These are phyloP conservation scores for Lentinula edodes DNA, from an alignment of 768 basidiomycete genomes.

Conservation along the genomic window DNA sequence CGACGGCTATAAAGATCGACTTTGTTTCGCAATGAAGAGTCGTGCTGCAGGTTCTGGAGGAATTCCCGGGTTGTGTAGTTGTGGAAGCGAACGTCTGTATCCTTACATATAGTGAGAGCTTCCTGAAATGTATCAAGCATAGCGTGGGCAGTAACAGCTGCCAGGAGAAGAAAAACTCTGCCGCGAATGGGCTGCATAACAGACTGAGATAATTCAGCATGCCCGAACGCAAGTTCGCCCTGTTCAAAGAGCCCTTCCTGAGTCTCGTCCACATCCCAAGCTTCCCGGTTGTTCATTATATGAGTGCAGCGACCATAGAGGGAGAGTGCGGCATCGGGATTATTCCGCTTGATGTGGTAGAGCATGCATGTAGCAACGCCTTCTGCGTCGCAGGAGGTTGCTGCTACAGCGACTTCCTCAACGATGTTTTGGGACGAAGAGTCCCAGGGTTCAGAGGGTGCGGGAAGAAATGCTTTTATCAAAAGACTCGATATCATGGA, in stretches of 20 bases:
- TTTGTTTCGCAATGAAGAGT: constrained; percentile 31
- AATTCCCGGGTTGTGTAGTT: constrained; percentile 30
- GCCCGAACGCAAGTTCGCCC: constrained; percentile 20
- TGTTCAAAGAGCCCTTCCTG: constrained; percentile 13
- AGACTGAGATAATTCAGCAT: constrained; percentile 11
- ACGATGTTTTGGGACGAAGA: constrained; percentile 23
- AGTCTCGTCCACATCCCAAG: constrained; percentile 14
- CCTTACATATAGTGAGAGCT: constrained; percentile 42
- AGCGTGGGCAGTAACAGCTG: constrained; percentile 56
- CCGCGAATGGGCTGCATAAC: constrained; percentile 18
- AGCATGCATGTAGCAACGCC: constrained; percentile 49
- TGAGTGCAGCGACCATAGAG: constrained; percentile 37
- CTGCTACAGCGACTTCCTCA: constrained; percentile 46
- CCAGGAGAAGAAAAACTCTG: constrained; percentile 39
- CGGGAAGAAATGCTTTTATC: constrained; percentile 18
- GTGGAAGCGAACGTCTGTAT: constrained; percentile 30
- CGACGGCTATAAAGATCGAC: constrained; percentile 40
- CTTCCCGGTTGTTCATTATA: constrained; percentile 16
- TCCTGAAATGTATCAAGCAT: constrained; percentile 51
- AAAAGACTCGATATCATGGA: constrained; percentile 32
- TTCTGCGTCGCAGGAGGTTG: constrained; percentile 35
- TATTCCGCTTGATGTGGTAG: constrained; percentile 31
- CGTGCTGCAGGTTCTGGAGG: constrained; percentile 28
- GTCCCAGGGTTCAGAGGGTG: constrained; percentile 16
- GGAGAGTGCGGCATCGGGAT: constrained; percentile 36